Evolutionary conservation across 352 stramenopile genomes (phyloP).

Genomic region (Lagenidium sp.): DNA sequence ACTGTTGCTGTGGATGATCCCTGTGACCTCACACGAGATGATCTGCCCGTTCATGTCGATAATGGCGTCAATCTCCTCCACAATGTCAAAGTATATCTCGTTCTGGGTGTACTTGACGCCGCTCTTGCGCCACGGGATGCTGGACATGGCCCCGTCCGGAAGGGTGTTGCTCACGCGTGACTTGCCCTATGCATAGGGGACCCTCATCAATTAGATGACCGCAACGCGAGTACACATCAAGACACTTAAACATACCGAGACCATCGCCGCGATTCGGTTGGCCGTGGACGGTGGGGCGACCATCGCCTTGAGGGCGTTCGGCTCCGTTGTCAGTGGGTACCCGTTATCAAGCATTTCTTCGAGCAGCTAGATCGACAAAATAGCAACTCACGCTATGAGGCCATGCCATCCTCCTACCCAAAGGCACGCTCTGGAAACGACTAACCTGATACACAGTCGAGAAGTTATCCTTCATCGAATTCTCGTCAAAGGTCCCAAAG

Average conservation of each 20-base stretch:
- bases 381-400: not conserved
- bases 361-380: slow-evolving; percentile 59
- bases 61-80: slow-evolving; percentile 98
- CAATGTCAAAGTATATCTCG: slow-evolving; percentile 99
- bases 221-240: not conserved
- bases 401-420: not conserved
- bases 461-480: slow-evolving; percentile 98
- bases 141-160: slow-evolving; percentile 88
- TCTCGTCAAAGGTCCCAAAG: slow-evolving; percentile 95
- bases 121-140: slow-evolving; percentile 96
- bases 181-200: slow-evolving; percentile 60
- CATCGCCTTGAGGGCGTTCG: slow-evolving; percentile 96
- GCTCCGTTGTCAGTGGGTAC: slow-evolving; percentile 95
- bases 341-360: slow-evolving; percentile 98
- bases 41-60: slow-evolving; percentile 87
- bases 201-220: not conserved
- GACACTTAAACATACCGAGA: slow-evolving; percentile 32
- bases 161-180: slow-evolving; percentile 89
- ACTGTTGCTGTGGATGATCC: slow-evolving; percentile 93
- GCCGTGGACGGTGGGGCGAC: slow-evolving; percentile 93
- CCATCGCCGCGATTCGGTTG: slow-evolving; percentile 81
- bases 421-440: not conserved
- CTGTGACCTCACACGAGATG: slow-evolving; percentile 93
- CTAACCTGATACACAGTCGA: slow-evolving; percentile 91
- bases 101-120: slow-evolving; percentile 95